Conservation (phyloP, 345 rosid species). For the Ceriops zippeliana region DNA sequence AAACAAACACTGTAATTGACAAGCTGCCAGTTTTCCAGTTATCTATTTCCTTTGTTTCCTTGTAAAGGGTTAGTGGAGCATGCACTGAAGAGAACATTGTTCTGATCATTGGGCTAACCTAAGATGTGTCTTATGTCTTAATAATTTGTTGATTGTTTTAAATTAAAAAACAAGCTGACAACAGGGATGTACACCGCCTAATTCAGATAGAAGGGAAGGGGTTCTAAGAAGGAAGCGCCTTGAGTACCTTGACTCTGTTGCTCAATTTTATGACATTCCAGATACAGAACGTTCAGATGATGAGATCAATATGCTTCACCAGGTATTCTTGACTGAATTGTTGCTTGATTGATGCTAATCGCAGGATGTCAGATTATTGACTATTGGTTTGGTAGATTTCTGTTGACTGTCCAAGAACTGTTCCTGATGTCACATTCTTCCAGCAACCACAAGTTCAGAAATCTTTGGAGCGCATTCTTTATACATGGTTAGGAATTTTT, state of each 20-base stretch:
- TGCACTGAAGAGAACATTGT: too few relatives aligned
- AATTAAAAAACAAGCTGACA: constrained; percentile 77
- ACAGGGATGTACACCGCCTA: constrained; percentile 99
- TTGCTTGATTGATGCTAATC: constrained; percentile 1
- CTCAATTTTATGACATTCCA: constrained; percentile 90
- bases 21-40: too few relatives aligned
- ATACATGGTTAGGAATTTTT: constrained; percentile 66
- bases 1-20: too few relatives aligned
- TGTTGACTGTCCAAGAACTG: constrained; percentile 98
- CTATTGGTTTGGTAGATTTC: constrained; percentile 56
- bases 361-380: constrained; percentile 9
- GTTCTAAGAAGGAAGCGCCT: constrained; percentile 80
- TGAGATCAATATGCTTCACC: constrained; percentile 95
- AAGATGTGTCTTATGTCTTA: background rate
- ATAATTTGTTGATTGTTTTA: constrained; percentile 30
- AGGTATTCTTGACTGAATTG: constrained; percentile 42
- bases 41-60: too few relatives aligned
- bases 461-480: constrained; percentile 96
- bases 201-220: constrained; percentile 99
- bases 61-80: too few relatives aligned
- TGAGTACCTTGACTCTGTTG: constrained; percentile 92
- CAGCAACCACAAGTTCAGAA: constrained; percentile 94
- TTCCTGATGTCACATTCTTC: constrained; percentile 91
- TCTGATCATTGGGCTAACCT: constrained; percentile 2
- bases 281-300: constrained; percentile 98